phyloP scores from a whole-genome alignment of 2,329 filamentous ascomycete species.

The Gnomoniopsis sp. region DNA sequence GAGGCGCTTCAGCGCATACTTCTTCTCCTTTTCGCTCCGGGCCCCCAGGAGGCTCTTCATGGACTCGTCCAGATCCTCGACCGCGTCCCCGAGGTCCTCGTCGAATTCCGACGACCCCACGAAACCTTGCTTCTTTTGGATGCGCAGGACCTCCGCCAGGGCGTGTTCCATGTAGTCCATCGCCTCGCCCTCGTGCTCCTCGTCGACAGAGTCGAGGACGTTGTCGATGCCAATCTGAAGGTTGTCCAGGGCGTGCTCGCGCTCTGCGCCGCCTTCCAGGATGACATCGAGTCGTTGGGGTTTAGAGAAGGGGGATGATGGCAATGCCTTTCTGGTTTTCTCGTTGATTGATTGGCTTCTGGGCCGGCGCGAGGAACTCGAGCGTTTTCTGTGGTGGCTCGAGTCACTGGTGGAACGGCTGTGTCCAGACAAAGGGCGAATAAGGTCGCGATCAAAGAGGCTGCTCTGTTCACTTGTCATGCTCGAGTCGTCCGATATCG shows the following conservation, averaged over 20 bases:
- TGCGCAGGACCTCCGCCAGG: slow-evolving; percentile 8
- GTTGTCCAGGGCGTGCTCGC: slow-evolving; percentile 12
- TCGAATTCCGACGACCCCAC: slow-evolving; percentile 1
- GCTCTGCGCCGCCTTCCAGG: slow-evolving; percentile 1
- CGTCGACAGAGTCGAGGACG: slow-evolving; percentile 2
- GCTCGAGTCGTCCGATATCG: background rate
- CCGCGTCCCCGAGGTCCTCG: slow-evolving; percentile 11
- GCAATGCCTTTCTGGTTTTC: background rate
- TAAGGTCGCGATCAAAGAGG: background rate
- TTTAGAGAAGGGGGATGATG: background rate
- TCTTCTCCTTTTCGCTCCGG: slow-evolving; percentile 7
- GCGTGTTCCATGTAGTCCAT: slow-evolving; percentile 8
- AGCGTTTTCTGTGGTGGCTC: background rate
- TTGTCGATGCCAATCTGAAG: slow-evolving; percentile 12
- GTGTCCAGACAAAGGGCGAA: background rate
- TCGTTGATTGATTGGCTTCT: background rate
- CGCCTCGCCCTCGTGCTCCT: slow-evolving; percentile 10
- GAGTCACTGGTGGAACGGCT: slow-evolving; percentile 4
- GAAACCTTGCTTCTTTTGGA: slow-evolving; percentile 6
- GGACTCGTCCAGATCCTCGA: slow-evolving; percentile 10
- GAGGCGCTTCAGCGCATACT: slow-evolving; percentile 5
- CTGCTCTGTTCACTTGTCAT: background rate
- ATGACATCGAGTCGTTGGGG: slow-evolving; percentile 2
- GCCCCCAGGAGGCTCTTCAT: slow-evolving; percentile 7
- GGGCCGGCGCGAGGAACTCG: background rate